Evolutionary conservation across 768 basidiomycete species (phyloP).

Genomic region (Sporobolomyces roseus): DNA sequence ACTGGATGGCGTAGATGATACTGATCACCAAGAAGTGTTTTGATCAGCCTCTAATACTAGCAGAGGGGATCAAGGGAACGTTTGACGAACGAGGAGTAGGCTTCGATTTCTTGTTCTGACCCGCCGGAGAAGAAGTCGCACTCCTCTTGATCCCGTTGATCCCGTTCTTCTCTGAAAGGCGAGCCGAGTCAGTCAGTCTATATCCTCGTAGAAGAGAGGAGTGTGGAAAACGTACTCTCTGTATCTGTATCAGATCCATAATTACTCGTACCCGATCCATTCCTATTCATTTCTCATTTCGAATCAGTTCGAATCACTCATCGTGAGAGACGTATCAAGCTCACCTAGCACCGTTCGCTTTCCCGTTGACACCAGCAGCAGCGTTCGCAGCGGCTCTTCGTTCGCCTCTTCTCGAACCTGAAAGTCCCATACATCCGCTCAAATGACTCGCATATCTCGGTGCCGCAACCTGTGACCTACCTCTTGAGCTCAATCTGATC

Average conservation of each 20-base stretch:
- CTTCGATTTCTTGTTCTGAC: constrained; percentile 36
- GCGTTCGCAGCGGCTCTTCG: constrained; percentile 5
- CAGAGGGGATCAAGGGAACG: too few species aligned
- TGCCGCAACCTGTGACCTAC: constrained; percentile 26
- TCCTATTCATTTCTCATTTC: not conserved
- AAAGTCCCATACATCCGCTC: constrained; percentile 33
- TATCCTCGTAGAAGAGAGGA: not conserved
- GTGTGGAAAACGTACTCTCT: not conserved
- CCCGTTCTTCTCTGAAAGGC: constrained; percentile 11
- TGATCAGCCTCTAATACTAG: too few species aligned
- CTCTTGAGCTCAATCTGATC: not conserved
- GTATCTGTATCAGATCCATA: constrained; percentile 29
- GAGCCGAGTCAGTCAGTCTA: too few species aligned
- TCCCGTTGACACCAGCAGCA: not conserved
- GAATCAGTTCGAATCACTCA: not conserved
- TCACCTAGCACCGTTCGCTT: not conserved
- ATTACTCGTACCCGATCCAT: constrained; percentile 19
- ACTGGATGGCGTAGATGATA: not conserved
- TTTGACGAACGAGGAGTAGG: constrained; percentile 5
- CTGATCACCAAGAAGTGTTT: too few species aligned
- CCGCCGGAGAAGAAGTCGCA: not conserved
- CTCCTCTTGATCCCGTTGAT: constrained; percentile 24
- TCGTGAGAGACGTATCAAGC: not conserved
- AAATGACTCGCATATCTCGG: constrained; percentile 36
- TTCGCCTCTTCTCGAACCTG: constrained; percentile 25